These are phyloP conservation scores for Yamadazyma diddensiae DNA, from an alignment of 1,139 yeast genomes.

Conservation along the genomic window DNA sequence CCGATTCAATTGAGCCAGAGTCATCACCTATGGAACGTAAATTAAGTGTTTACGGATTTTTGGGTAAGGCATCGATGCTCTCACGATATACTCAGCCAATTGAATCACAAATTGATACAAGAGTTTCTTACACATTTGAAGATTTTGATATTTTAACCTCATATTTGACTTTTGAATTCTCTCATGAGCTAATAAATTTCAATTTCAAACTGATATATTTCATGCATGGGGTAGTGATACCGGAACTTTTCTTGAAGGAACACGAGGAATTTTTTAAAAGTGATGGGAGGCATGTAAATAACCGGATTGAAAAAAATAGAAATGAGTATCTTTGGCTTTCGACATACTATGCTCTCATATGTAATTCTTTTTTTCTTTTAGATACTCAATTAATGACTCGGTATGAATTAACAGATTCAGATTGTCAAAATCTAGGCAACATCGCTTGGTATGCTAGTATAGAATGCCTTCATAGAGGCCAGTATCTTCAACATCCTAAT, in stretches of 20 bases:
- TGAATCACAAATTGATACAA: constrained; percentile 6
- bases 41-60: constrained; percentile 8
- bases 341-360: constrained; percentile 28
- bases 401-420: constrained; percentile 17
- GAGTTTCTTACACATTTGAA: constrained; percentile 3
- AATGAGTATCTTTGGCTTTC: constrained; percentile 27
- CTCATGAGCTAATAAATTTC: constrained; percentile 9
- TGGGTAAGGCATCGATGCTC: constrained; percentile 7
- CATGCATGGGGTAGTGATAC: constrained; percentile 15
- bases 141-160: constrained; percentile 6
- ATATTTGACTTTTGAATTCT: constrained; percentile 7
- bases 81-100: neutral
- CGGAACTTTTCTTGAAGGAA: constrained; percentile 12
- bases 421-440: constrained; percentile 23
- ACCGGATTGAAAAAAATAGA: constrained; percentile 8
- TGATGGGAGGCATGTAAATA: constrained; percentile 9
- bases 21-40: neutral
- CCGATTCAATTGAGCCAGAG: neutral
- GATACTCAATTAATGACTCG: constrained; percentile 20
- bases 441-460: constrained; percentile 25
- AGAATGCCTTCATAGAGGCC: constrained; percentile 31
- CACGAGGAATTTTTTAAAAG: constrained; percentile 13
- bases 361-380: constrained; percentile 26
- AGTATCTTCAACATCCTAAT: constrained; percentile 27
- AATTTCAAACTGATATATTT: constrained; percentile 13